Evolutionary conservation across 2,329 filamentous ascomycete genomes (phyloP).

Genomic region (Fusarium musae): DNA sequence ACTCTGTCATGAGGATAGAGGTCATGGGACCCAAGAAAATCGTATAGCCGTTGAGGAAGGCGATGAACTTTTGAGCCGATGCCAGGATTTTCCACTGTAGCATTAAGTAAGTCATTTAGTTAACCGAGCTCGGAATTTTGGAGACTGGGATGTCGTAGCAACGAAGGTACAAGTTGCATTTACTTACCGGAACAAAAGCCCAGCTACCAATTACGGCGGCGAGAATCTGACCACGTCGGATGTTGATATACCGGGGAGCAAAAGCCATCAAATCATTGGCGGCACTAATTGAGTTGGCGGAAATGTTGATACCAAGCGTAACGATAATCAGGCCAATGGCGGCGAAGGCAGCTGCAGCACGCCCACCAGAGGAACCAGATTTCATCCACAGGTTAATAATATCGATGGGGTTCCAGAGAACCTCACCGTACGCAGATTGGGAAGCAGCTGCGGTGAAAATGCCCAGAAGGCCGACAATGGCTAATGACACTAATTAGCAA

Average conservation of each 20-base stretch:
- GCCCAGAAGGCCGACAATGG: conserved; percentile 1
- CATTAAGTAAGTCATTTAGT: neutral
- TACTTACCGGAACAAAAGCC: conserved; percentile 1
- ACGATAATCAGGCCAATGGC: conserved; percentile 2
- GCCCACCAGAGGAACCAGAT: neutral
- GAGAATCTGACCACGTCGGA: conserved; percentile 8
- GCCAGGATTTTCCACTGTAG: conserved; percentile 3
- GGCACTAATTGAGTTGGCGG: conserved; percentile 13
- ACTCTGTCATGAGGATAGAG: conserved; percentile 9
- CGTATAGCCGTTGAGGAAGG: conserved; percentile 1
- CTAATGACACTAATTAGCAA: neutral
- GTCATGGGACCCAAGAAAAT: conserved; percentile 11
- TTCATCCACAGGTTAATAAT: conserved; percentile 4
- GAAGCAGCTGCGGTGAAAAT: conserved; percentile 9
- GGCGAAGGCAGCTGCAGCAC: conserved; percentile 8
- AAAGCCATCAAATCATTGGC: conserved; percentile 12
- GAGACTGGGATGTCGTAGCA: neutral
- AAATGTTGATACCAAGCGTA: conserved; percentile 6
- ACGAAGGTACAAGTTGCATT: neutral
- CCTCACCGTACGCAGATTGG: neutral
- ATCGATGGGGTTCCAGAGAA: conserved; percentile 6
- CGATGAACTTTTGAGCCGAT: neutral
- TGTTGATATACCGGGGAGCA: conserved; percentile 11
- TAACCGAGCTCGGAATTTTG: neutral
- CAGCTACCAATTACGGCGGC: conserved; percentile 1